Percentiles rank a stretch among this genome's conserved stretches.
phyloP scores from a whole-genome alignment of 805 yeast genomes.

The Sugiyamaella floridensis region DNA sequence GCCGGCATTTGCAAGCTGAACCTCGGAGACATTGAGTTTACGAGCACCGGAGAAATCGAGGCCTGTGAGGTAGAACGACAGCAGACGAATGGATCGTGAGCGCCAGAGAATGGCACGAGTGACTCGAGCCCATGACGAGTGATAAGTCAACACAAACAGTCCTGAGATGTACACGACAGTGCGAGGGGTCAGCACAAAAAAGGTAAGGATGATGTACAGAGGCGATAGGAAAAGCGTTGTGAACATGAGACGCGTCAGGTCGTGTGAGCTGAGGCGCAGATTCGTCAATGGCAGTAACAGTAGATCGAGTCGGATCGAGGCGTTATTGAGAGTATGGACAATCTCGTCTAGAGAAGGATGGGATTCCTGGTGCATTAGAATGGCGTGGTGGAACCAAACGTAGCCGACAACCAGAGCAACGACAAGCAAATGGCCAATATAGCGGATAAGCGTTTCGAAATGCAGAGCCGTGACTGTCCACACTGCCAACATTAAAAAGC shows the following conservation, averaged over 20 bases:
- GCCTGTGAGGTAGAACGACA: constrained; percentile 81
- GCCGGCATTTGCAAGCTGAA: constrained; percentile 16
- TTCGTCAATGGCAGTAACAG: constrained; percentile 73
- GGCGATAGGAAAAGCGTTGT: constrained; percentile 87
- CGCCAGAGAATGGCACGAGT: constrained; percentile 83
- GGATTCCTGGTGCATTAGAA: constrained; percentile 41
- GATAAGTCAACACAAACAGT: constrained; percentile 63
- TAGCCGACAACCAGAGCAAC: constrained; percentile 34
- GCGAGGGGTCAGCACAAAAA: constrained; percentile 65
- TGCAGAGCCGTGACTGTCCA: constrained; percentile 60
- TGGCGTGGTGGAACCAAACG: constrained; percentile 20
- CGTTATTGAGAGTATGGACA: constrained; percentile 65
- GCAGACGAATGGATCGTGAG: constrained; percentile 58
- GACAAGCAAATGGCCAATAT: constrained; percentile 71
- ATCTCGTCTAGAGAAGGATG: constrained; percentile 85
- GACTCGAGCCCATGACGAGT: constrained; percentile 77
- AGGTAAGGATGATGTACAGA: constrained; percentile 61
- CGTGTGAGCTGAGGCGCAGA: constrained; percentile 63
- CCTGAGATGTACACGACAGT: constrained; percentile 55
- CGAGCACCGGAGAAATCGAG: constrained; percentile 57
- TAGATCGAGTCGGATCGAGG: constrained; percentile 69
- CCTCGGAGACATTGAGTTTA: constrained; percentile 31
- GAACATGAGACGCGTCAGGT: constrained; percentile 69
- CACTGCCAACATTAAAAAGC: constrained; percentile 51
- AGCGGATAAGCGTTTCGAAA: constrained; percentile 69